These are phyloP conservation scores for Oryza nivara DNA, from an alignment of 176 grass and related monocot species.

Conservation along the genomic window DNA sequence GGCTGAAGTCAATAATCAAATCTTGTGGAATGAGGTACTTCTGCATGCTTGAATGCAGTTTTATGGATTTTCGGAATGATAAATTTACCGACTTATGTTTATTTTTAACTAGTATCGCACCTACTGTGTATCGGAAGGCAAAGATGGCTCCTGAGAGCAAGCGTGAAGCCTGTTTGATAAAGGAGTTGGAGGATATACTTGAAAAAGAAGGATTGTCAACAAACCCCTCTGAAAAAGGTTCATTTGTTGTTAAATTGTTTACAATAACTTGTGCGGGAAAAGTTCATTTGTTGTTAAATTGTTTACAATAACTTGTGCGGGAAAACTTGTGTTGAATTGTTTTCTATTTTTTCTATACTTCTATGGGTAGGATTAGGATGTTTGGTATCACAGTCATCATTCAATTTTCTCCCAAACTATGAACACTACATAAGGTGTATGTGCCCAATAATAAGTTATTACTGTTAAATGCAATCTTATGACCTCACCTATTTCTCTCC, in stretches of 20 bases:
- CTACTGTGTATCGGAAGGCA: constrained; percentile 79
- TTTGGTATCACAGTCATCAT: not conserved
- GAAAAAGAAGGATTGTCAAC: constrained; percentile 90
- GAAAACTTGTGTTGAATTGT: constrained; percentile 11
- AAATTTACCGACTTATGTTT: constrained; percentile 46
- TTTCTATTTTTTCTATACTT: not conserved
- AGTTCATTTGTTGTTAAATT: no score
- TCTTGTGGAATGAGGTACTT: constrained; percentile 88
- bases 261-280: not conserved
- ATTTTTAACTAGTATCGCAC: constrained; percentile 65
- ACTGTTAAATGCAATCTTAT: not conserved
- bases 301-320: not conserved
- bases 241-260: constrained; percentile 27
- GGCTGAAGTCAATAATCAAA: constrained; percentile 92
- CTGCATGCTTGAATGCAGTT: constrained; percentile 23
- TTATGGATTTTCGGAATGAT: constrained; percentile 7
- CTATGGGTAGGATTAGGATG: constrained; percentile 3
- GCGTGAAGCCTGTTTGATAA: constrained; percentile 73
- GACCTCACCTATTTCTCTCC: not conserved
- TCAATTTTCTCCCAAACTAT: constrained; percentile 5
- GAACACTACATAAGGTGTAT: constrained; percentile 15
- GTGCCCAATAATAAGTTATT: constrained; percentile 21
- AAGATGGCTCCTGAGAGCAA: constrained; percentile 91
- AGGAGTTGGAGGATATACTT: constrained; percentile 87
- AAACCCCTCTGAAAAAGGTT: constrained; percentile 98